Conservation (phyloP, 2,329 filamentous ascomycete species). For the Cladophialophora psammophila region DNA sequence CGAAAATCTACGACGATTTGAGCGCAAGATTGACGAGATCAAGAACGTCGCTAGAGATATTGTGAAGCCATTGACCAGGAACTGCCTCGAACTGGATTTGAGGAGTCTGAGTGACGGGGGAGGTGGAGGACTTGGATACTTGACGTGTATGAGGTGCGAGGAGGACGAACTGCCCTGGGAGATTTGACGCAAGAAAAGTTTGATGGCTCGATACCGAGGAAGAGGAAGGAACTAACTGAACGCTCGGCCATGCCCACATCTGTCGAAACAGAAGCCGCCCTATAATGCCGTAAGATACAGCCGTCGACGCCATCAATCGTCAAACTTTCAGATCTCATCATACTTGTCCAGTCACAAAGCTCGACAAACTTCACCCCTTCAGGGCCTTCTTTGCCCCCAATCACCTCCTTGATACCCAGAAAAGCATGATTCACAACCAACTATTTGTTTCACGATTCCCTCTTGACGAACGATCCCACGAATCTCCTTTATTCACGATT, state of each 20-base stretch:
- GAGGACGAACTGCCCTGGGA: constrained; percentile 71
- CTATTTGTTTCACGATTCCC: not conserved
- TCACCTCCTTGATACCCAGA: not conserved
- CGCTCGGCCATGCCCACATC: not conserved
- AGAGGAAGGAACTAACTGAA: not conserved
- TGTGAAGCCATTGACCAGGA: constrained; percentile 85
- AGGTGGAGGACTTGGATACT: constrained; percentile 62
- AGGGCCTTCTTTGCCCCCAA: not conserved
- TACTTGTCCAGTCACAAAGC: not conserved
- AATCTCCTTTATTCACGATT: not conserved
- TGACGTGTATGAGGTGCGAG: constrained; percentile 70
- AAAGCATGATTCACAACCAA: not conserved
- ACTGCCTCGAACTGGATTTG: constrained; percentile 81
- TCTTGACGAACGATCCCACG: not conserved
- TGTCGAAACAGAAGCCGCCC: not conserved
- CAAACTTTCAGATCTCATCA: not conserved
- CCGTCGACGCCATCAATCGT: not conserved
- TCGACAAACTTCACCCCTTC: not conserved
- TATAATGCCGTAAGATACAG: not conserved
- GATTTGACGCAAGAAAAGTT: constrained; percentile 2
- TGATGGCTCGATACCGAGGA: not conserved
- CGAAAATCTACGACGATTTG: constrained; percentile 85
- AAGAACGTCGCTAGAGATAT: constrained; percentile 82
- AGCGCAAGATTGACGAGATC: constrained; percentile 85
- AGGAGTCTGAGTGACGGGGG: constrained; percentile 53